Evolutionary conservation across 164 flowering plant genomes (phyloP).

Genomic region (Stephania japonica): DNA sequence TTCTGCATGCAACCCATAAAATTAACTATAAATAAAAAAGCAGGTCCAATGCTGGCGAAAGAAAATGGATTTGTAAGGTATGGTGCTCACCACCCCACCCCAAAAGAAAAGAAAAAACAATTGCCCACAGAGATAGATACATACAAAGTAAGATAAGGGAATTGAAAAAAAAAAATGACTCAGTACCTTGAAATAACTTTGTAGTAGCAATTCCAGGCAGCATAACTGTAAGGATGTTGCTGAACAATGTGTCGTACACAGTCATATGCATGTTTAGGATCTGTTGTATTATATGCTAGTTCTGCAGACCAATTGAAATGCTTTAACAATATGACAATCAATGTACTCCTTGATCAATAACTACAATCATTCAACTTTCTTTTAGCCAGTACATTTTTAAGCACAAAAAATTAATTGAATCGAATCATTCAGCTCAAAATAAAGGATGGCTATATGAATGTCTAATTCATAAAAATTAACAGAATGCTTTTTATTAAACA

Average conservation of each 20-base stretch:
- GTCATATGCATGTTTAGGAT: conserved; percentile 59
- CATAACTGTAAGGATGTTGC: conserved; percentile 64
- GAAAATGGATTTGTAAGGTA: too few relatives aligned
- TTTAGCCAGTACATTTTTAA: neutral
- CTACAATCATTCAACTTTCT: neutral
- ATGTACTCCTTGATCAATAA: neutral
- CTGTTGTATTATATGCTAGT: conserved; percentile 54
- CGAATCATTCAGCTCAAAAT: neutral
- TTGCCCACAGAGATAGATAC: too few relatives aligned
- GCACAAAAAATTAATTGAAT: neutral
- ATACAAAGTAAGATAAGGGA: too few relatives aligned
- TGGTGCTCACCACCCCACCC: too few relatives aligned
- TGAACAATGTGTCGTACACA: conserved; percentile 48
- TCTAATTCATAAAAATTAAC: neutral
- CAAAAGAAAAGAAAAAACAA: too few relatives aligned
- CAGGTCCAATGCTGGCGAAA: too few relatives aligned
- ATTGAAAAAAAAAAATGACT: neutral
- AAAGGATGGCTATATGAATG: neutral
- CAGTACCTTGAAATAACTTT: conserved; percentile 58
- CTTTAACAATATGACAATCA: neutral
- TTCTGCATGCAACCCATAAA: too few relatives aligned
- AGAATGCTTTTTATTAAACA: neutral
- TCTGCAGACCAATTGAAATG: conserved; percentile 29
- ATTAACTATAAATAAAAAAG: too few relatives aligned
- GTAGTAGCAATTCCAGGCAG: conserved; percentile 90